These are phyloP conservation scores for Saturnispora mendoncae DNA, from an alignment of 805 yeast genomes.

Conservation along the genomic window DNA sequence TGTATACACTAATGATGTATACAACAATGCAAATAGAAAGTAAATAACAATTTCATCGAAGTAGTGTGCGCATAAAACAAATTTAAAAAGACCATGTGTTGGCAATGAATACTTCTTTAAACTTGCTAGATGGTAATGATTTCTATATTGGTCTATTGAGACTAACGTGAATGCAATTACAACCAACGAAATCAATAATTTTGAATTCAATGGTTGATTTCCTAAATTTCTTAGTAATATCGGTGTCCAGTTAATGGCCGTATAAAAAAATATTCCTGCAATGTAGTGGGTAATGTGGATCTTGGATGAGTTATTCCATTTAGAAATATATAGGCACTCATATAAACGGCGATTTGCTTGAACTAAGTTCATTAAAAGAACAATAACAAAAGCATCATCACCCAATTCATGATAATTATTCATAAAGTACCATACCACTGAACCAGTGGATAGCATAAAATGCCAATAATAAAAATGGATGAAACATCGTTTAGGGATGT, in stretches of 20 bases:
- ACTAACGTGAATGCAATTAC: slow-evolving; percentile 26
- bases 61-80: slow-evolving; percentile 60
- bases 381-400: too few species aligned
- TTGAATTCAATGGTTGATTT: neutral
- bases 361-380: slow-evolving; percentile 23
- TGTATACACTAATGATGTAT: slow-evolving; percentile 16
- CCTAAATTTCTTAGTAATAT: neutral
- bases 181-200: neutral
- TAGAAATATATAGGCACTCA: slow-evolving; percentile 46
- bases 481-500: slow-evolving; percentile 59
- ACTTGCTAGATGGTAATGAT: slow-evolving; percentile 42
- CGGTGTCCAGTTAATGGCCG: slow-evolving; percentile 35
- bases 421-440: neutral
- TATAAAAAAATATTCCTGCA: slow-evolving; percentile 54
- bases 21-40: slow-evolving; percentile 18
- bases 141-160: slow-evolving; percentile 39
- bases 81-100: slow-evolving; percentile 37
- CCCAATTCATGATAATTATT: too few species aligned
- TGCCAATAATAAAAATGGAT: slow-evolving; percentile 52
- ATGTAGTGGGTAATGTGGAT: slow-evolving; percentile 62
- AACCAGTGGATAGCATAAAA: slow-evolving; percentile 23
- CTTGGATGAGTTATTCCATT: slow-evolving; percentile 37
- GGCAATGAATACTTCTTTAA: slow-evolving; percentile 54
- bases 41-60: slow-evolving; percentile 58
- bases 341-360: slow-evolving; percentile 49